Base-by-base conservation (phyloP, 2,329 filamentous ascomycete species). In the Colletotrichum cereale region DNA sequence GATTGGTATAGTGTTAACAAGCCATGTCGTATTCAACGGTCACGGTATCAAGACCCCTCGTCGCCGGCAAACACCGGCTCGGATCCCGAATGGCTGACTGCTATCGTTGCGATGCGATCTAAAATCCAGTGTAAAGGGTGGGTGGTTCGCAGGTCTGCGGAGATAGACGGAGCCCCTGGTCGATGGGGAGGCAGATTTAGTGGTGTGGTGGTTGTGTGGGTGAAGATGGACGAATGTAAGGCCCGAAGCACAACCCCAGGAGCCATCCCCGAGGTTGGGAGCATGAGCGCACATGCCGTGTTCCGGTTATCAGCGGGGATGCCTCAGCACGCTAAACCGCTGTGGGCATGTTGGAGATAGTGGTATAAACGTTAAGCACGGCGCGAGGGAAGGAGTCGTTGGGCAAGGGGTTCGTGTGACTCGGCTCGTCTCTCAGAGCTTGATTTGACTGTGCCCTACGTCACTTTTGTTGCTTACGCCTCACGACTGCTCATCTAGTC, bases 21-120 rank as follows among this genome's bases (percentile, higher is more conserved):
- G 36, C 42, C 57, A 24, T 52, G 52, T 58, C 26, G 31, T n/a
- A 62, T 58, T 21, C 34, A 47, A 47, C 52, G 18, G 29, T 29
- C 34, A 53, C 42, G n/a, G 56, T 61, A 68, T 62, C 56, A 52
- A 18, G 16, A 42, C 63, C 55, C 56, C 63, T 62, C 67, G 38
- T 67, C 24, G 16, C 62, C 63, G 63, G 67, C 38, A 63, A 60
- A 58, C 21, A 40, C 53, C 66, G 65, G 53, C 60, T 29, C 36
- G 60, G 42, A 31, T 18, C 21, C 69, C 58, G 66, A 64, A 40
- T 44, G 64, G 50, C 40, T 56, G n/a, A 40, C 26, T 21, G 40
- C 42, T 71, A 67, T 67, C 56, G 44, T 62, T 34, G 12, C 24
- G 24, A 29, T 34, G 53, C 34, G 7, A 50, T 58, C 21, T 12